Percentiles rank a stretch among this genome's conserved stretches.
Evolutionary conservation across 768 basidiomycete species (phyloP).

Genomic region (Amanita phalloides): DNA sequence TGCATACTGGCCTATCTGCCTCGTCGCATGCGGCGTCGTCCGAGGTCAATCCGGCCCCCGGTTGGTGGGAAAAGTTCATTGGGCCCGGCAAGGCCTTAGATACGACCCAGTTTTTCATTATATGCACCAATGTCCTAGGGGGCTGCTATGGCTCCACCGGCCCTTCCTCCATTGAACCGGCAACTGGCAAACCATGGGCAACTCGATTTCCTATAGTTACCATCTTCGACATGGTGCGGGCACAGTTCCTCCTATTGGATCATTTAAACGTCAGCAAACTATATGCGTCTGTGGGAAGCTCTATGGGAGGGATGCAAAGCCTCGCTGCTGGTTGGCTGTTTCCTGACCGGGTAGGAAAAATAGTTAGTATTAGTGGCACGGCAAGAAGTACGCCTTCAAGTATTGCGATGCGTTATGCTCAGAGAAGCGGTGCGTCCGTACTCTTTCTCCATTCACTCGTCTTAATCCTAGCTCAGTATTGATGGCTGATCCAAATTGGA

Average conservation of each 20-base stretch:
- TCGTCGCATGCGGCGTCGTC: conserved; percentile 93
- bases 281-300: conserved; percentile 89
- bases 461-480: conserved; percentile 46
- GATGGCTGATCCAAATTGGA: conserved; percentile 99
- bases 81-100: conserved; percentile 92
- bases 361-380: conserved; percentile 92
- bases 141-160: conserved; percentile 98
- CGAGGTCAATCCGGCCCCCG: conserved; percentile 59
- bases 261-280: conserved; percentile 74
- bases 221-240: conserved; percentile 95
- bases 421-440: conserved; percentile 72
- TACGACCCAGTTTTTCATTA: conserved; percentile 83
- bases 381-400: conserved; percentile 87
- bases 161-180: conserved; percentile 73
- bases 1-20: conserved; percentile 94
- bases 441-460: background rate
- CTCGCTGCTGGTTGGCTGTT: conserved; percentile 90
- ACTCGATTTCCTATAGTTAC: conserved; percentile 87
- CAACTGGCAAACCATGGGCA: conserved; percentile 64
- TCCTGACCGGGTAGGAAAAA: conserved; percentile 79
- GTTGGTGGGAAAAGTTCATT: conserved; percentile 99
- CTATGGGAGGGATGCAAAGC: conserved; percentile 99
- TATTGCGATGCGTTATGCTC: conserved; percentile 93
- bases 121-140: conserved; percentile 94
- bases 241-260: conserved; percentile 83